Percentiles rank a stretch among this genome's conserved stretches.
Evolutionary conservation across 2,329 filamentous ascomycete genomes (phyloP).

Genomic region (Elsinoe ampelina): DNA sequence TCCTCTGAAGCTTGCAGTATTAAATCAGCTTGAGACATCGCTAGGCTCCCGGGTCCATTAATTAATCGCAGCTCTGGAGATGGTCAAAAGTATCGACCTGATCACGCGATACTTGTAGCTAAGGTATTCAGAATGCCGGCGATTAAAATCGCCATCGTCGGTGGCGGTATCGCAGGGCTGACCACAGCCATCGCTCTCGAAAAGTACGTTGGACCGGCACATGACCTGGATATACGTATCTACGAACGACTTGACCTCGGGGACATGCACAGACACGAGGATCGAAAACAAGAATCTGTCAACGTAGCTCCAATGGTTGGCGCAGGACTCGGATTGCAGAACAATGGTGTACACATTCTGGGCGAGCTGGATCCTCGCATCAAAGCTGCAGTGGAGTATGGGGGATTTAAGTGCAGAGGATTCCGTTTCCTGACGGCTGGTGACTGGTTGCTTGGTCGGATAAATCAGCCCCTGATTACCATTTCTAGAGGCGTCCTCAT

Average conservation of each 20-base stretch:
- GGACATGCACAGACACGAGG: neutral
- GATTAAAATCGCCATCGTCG: conserved; percentile 34
- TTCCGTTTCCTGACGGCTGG: conserved; percentile 5
- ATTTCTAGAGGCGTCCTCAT: conserved; percentile 31
- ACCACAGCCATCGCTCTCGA: conserved; percentile 43
- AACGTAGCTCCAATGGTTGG: conserved; percentile 21
- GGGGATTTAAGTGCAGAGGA: neutral
- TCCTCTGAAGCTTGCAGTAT: neutral
- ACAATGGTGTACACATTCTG: conserved; percentile 1
- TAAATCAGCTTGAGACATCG: neutral
- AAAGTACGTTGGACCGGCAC: conserved; percentile 18
- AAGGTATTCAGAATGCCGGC: neutral
- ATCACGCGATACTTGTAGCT: too few relatives aligned
- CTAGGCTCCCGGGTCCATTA: neutral
- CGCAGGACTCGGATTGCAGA: neutral
- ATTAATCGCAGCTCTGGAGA: too few relatives aligned
- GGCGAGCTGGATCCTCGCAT: neutral
- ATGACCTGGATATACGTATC: conserved; percentile 28
- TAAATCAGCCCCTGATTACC: neutral
- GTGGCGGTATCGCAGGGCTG: conserved; percentile 43
- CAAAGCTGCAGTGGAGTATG: conserved; percentile 4
- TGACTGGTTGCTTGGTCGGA: conserved; percentile 3
- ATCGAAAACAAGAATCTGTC: conserved; percentile 43
- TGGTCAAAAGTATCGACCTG: too few relatives aligned
- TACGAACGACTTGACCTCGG: conserved; percentile 36